Conservation (phyloP, 768 basidiomycete species). For the Lactifluus piperatus region DNA sequence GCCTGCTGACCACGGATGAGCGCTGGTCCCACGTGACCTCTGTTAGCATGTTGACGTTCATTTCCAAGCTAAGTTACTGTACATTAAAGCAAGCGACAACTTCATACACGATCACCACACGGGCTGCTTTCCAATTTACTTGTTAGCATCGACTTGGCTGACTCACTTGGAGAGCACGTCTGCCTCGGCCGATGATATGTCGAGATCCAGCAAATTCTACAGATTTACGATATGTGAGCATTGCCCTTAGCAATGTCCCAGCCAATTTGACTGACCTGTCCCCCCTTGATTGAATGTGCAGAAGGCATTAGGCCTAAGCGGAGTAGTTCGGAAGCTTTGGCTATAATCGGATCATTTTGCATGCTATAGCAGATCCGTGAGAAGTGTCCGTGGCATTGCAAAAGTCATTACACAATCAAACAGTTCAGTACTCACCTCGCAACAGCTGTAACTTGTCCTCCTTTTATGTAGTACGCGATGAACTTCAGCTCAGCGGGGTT, state of each 20-base stretch:
- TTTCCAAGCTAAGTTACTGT: not conserved
- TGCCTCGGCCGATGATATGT: constrained; percentile 24
- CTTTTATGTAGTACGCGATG: constrained; percentile 69
- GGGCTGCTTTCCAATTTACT: not conserved
- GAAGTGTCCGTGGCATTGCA: not conserved
- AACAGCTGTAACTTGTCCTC: constrained; percentile 55
- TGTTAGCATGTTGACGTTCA: not conserved
- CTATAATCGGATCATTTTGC: constrained; percentile 75
- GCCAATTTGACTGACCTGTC: constrained; percentile 47
- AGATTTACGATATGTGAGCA: not conserved
- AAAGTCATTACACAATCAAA: not conserved
- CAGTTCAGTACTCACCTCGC: constrained; percentile 37
- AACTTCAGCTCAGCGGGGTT: constrained; percentile 77
- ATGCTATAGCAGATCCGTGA: constrained; percentile 38
- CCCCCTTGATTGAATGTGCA: constrained; percentile 58
- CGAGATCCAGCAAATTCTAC: constrained; percentile 27
- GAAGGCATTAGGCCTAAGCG: constrained; percentile 75
- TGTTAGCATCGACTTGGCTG: not conserved
- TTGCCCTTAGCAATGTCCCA: not conserved
- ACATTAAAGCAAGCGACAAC: not conserved
- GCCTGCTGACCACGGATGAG: too few relatives aligned
- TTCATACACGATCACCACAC: not conserved
- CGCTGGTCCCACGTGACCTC: too few relatives aligned
- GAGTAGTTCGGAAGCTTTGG: constrained; percentile 70
- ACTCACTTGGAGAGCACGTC: constrained; percentile 11